phyloP scores from a whole-genome alignment of 106 monocot species.

The Dioscorea alata region DNA sequence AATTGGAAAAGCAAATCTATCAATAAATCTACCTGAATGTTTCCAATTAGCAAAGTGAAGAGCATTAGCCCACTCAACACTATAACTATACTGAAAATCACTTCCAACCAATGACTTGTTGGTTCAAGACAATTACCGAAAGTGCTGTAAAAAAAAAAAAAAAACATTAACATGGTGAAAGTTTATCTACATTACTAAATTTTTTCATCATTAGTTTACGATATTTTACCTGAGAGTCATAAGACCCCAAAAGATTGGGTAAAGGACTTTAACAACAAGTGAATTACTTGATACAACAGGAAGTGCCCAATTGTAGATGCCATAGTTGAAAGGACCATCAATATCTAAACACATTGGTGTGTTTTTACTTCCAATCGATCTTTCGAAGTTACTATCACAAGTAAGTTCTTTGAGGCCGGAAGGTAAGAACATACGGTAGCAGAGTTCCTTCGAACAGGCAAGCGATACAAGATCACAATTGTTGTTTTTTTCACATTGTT shows the following conservation, averaged over 20 bases:
- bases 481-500: conserved; percentile 53
- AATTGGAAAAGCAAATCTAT: not conserved
- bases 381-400: conserved; percentile 6
- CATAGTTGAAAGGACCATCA: conserved; percentile 60
- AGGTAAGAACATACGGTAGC: too few relatives aligned
- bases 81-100: conserved; percentile 78
- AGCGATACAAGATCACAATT: conserved; percentile 22
- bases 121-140: conserved; percentile 87
- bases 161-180: too few relatives aligned
- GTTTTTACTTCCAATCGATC: conserved; percentile 16
- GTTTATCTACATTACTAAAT: too few relatives aligned
- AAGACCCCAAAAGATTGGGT: conserved; percentile 94
- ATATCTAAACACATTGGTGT: conserved; percentile 38
- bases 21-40: conserved; percentile 62
- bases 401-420: too few relatives aligned
- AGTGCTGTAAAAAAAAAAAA: conserved; percentile 38
- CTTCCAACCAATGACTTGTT: conserved; percentile 90
- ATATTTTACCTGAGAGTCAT: conserved; percentile 79
- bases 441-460: too few relatives aligned
- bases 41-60: conserved; percentile 89
- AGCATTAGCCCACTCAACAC: conserved; percentile 76
- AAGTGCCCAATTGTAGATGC: conserved; percentile 73
- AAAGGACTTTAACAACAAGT: conserved; percentile 75
- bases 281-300: conserved; percentile 82
- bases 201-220: too few relatives aligned